Base-by-base conservation (phyloP, 345 rosid genomes). In the Aquilaria malaccensis region DNA sequence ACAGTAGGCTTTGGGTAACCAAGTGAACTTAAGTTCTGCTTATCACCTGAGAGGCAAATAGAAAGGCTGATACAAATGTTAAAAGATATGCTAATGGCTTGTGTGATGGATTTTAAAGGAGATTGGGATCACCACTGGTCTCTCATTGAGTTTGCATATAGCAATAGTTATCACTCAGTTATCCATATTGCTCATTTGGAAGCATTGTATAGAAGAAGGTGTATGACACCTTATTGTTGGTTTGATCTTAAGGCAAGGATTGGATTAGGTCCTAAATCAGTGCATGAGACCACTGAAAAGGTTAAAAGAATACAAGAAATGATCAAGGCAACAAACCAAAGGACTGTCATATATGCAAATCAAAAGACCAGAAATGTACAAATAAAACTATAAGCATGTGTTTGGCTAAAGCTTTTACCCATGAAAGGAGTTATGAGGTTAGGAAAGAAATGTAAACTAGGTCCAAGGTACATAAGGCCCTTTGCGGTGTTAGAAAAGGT, bases 131-230 rank as follows among this genome's bases (percentile, higher is more conserved):
- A 52, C 3, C 41, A 67, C 9, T 15, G 59, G 29, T 45, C 22
- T n/a, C 30, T 67, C 2, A 15, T 14, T 3, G 53, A 67, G 7
- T 67, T 58, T 59, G 59, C 70, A 0, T 67, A 67, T 14, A 67
- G 45, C 13, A 67, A 59, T 2, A 59, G 52, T 13, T 41, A 50
- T 41, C 33, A 59, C 0, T 4, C 30, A 0, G 52, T 14, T 22
- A 67, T 67, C 5, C 12, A 12, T 1, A 57, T 66, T 63, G 70
- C 52, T 2, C 33, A 30, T 2, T 66, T 11, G 41, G 58, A 66
- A n/a, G 57, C 70, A 2, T 7, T 66, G 1, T 59, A 67, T 58
- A 45, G 70, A 6, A 51, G 45, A 9, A 52, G 15, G 4, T 67
- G 56, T 30, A 67, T 33, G 13, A 31, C 60, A 0, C 61, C 55